Conservation (phyloP, 352 stramenopile species). For the Phytophthora hibernalis region DNA sequence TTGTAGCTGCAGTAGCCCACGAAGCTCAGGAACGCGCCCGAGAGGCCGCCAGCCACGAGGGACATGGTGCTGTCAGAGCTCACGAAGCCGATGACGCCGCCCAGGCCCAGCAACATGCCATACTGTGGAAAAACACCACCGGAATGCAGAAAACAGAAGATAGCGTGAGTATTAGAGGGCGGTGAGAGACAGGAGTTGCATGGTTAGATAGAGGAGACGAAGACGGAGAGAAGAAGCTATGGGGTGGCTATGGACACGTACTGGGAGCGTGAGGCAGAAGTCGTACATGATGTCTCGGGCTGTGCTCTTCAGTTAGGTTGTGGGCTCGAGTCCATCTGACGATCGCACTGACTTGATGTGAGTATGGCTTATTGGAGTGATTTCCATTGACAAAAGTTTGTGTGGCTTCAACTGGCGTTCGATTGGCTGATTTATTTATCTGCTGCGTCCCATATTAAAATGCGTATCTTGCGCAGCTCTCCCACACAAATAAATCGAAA, state of each 20-base stretch:
- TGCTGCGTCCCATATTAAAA: conserved; percentile 7
- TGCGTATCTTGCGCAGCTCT: conserved; percentile 26
- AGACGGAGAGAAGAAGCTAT: not conserved
- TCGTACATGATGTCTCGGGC: conserved; percentile 70
- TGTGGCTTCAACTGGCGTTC: conserved; percentile 28
- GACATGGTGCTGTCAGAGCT: conserved; percentile 79
- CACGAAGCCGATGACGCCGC: conserved; percentile 78
- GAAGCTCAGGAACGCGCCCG: conserved; percentile 78
- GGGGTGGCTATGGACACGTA: conserved; percentile 37
- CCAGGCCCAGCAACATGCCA: conserved; percentile 71
- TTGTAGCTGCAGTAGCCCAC: conserved; percentile 88
- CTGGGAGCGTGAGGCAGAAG: conserved; percentile 88
- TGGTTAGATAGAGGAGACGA: conserved; percentile 9
- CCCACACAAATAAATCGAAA: conserved; percentile 6
- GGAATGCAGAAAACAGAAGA: conserved; percentile 11
- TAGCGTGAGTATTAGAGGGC: conserved; percentile 5
- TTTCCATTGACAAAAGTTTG: conserved; percentile 18
- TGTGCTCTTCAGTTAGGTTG: not conserved
- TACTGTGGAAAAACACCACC: conserved; percentile 54
- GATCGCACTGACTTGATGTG: not conserved
- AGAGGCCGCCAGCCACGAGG: conserved; percentile 62
- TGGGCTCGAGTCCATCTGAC: not conserved
- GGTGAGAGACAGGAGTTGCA: not conserved
- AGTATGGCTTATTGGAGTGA: not conserved
- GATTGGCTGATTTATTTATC: conserved; percentile 27